Percentiles rank a stretch among this genome's conserved stretches.
phyloP scores from a whole-genome alignment of 495 filamentous ascomycete genomes.

The Parathielavia hyrcaniae region DNA sequence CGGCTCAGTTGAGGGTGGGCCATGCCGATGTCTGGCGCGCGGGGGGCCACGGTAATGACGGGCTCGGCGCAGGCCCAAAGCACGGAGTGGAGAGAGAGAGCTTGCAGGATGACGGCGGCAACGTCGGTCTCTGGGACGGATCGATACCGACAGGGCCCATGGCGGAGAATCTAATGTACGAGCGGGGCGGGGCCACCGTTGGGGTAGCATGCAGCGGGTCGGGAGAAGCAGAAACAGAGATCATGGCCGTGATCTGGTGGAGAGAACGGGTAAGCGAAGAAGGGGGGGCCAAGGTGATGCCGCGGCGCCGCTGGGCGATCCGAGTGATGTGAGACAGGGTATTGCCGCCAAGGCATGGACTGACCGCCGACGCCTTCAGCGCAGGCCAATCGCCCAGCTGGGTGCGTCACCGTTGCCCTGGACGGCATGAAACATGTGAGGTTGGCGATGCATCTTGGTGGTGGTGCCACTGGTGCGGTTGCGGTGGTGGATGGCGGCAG shows the following conservation, averaged over 20 bases:
- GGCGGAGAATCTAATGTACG: slow-evolving; percentile 12
- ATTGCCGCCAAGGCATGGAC: slow-evolving; percentile 4
- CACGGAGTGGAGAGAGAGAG: neutral
- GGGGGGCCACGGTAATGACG: slow-evolving; percentile 4
- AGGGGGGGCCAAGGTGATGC: slow-evolving; percentile 13
- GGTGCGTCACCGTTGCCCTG: slow-evolving; percentile 5
- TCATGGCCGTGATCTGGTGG: slow-evolving; percentile 11
- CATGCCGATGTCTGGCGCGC: neutral
- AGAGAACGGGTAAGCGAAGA: neutral
- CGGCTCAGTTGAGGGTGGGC: slow-evolving; percentile 7
- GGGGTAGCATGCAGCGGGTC: slow-evolving; percentile 7
- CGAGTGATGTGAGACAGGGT: slow-evolving; percentile 17
- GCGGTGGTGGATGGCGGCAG: neutral
- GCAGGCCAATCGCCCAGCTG: neutral
- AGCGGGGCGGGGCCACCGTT: neutral
- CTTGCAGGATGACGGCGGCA: slow-evolving; percentile 2
- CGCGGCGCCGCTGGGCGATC: slow-evolving; percentile 5
- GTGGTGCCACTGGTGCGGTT: slow-evolving; percentile 10
- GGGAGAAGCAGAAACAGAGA: slow-evolving; percentile 12
- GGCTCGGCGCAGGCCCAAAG: neutral
- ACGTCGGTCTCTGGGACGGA: neutral
- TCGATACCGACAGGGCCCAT: slow-evolving; percentile 13
- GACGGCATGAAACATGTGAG: slow-evolving; percentile 20
- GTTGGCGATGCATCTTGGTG: slow-evolving; percentile 18
- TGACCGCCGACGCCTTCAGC: neutral